Base-by-base conservation (phyloP, 495 filamentous ascomycete species). In the Lasiosphaeria ovina region DNA sequence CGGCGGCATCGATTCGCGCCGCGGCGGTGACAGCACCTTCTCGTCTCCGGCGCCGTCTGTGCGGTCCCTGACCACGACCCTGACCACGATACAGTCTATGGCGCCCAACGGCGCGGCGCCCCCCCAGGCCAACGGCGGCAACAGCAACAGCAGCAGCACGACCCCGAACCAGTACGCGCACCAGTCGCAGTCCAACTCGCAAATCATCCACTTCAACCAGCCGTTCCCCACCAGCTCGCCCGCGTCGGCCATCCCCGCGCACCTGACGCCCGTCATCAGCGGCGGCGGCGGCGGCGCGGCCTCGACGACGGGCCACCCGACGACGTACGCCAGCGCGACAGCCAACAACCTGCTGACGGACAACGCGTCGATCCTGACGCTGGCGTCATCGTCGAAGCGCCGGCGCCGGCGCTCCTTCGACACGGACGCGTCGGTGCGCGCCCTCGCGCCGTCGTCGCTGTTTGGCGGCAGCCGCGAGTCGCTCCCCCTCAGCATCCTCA, bases 341-440 rank as follows among this genome's bases (percentile, higher is more conserved):
- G 94, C 94, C 48, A 96, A 97, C 75, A 92, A 92, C 70, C 81
- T 94, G 12, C 77, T 97, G 32, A 95, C 91, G 7, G 94, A 98
- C 69, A 93, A 98, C 69, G 94, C 94, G 1, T 97, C 92, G 16
- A 93, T 98, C 59, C 83, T 98, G 33, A 98, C 94, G 0, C 82
- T 98, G n/a, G 94, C 94, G 1, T 97, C 92, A 6, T 97, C 93
- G 0, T 96, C 92, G 24, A 96, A 97, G 71, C 85, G 89, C 34
- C 88, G 91, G 49, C 89, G 94, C 17, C 81, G 94, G 44, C 90
- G 92, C 61, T 96, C 91, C 0, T 82, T 97, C 67, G 94, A 98
- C 72, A 98, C 95, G 0, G 93, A 98, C 72, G 95, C 95, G 3
- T 97, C 92, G 0, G 89, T 97, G 16, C 91, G 94, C 48, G 94